A percentile compares a stretch with the other conserved stretches of the same genome.
Evolutionary conservation across 106 monocot genomes (phyloP).

Genomic region (Triglochin maritima): DNA sequence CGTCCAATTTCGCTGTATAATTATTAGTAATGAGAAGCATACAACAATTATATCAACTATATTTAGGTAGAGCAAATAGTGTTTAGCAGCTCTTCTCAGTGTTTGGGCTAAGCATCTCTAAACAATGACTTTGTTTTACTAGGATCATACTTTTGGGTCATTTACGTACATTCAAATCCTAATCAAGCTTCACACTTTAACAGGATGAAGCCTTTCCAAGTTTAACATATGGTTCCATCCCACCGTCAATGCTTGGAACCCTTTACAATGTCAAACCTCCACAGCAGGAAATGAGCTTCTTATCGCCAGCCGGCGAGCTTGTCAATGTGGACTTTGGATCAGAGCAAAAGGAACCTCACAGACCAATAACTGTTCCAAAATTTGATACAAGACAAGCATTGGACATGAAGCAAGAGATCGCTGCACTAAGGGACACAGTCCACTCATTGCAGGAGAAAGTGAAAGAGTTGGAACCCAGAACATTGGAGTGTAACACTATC

Average conservation of each 20-base stretch:
- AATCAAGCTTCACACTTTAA: neutral
- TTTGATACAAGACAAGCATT: neutral
- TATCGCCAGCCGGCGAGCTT: conserved; percentile 39
- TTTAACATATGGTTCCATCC: conserved; percentile 29
- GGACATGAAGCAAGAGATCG: neutral
- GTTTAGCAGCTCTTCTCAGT: too few species aligned
- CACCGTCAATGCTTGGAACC: conserved; percentile 13
- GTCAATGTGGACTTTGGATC: neutral
- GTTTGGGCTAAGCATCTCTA: too few species aligned
- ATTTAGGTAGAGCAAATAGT: too few species aligned
- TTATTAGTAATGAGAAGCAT: too few species aligned
- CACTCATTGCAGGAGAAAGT: neutral
- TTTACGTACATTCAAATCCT: conserved; percentile 1
- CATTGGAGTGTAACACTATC: neutral
- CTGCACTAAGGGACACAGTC: conserved; percentile 18
- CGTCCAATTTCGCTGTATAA: too few species aligned
- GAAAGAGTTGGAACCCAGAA: neutral
- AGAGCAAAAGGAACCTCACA: neutral
- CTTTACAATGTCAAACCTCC: conserved; percentile 24
- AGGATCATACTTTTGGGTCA: neutral
- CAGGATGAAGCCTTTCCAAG: conserved; percentile 39
- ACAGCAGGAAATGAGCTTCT: conserved; percentile 34
- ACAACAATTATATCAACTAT: too few species aligned
- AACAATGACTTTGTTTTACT: neutral
- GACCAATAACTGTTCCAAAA: neutral